phyloP scores from a whole-genome alignment of 306 rosid species.

The Castanea sativa region DNA sequence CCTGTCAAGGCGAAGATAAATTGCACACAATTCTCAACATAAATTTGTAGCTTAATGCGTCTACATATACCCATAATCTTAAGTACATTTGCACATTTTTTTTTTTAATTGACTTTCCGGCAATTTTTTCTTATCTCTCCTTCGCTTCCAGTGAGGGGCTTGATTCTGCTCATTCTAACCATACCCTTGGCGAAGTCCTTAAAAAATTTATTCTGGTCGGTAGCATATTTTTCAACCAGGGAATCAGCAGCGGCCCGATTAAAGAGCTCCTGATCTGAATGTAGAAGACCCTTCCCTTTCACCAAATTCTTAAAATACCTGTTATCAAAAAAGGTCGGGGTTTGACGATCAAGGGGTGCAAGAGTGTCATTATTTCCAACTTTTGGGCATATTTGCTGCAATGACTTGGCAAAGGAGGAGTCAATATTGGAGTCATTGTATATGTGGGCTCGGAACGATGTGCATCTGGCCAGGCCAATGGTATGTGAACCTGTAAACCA shows the following conservation, averaged over 20 bases:
- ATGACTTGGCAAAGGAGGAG: slow-evolving; percentile 35
- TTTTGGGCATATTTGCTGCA: slow-evolving; percentile 42
- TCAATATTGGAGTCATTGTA: slow-evolving; percentile 54
- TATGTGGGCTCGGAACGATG: slow-evolving; percentile 38
- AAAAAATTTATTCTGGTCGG: slow-evolving; percentile 19
- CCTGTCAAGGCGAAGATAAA: not conserved
- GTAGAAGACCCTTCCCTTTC: slow-evolving; percentile 43
- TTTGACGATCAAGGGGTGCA: slow-evolving; percentile 43
- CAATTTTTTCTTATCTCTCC: slow-evolving; percentile 64
- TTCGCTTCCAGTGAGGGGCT: slow-evolving; percentile 46
- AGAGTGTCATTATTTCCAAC: slow-evolving; percentile 35
- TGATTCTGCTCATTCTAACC: slow-evolving; percentile 50
- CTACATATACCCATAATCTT: not conserved
- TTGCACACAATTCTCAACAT: not conserved
- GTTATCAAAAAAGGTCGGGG: slow-evolving; percentile 53
- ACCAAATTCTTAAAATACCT: slow-evolving; percentile 44
- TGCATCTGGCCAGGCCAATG: slow-evolving; percentile 52
- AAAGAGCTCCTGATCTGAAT: slow-evolving; percentile 57
- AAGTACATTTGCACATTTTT: not conserved
- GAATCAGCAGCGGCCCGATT: slow-evolving; percentile 36
- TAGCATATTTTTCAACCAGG: slow-evolving; percentile 42
- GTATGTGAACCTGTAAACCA: slow-evolving; percentile 51
- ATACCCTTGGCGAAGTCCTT: slow-evolving; percentile 43
- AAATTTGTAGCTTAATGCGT: not conserved
- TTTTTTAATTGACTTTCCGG: slow-evolving; percentile 38